Evolutionary conservation across 2,329 filamentous ascomycete genomes (phyloP), one percentile per base, ranked within the genome.

Genomic region (Diaporthe ilicicola): DNA sequence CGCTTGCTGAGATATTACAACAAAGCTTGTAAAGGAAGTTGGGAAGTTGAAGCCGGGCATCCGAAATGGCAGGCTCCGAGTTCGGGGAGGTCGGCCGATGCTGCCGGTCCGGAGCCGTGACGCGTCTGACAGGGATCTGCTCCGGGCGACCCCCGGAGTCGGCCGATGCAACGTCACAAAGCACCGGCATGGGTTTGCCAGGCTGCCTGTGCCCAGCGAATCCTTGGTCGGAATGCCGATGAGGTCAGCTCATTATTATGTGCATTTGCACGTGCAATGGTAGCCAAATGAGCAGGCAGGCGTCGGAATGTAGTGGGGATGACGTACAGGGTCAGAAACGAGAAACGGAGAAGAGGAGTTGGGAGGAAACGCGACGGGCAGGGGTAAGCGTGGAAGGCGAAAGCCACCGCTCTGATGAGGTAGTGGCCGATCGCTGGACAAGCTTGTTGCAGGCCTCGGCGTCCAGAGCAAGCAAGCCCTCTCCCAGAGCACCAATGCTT

Each of bases 331-430:
- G 27, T n/a, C 51, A 39, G 15, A 34, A 24, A 29, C 6, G 46
- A 37, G n/a, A 59, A 56, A 56, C 29, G 50, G 32, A 67, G 19
- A 22, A 44, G 32, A 34, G 32, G 4, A 53, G n/a, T n/a, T n/a
- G n/a, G 13, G 37, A 56, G 62, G 54, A 7, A 50, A 34, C 69
- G 69, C 69, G 62, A 53, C 62, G 69, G 29, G 48, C 69, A 70
- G 69, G 69, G 62, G 69, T 70, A 5, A 42, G 54, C 54, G 69
- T 56, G 69, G 27, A n/a, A 54, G 42, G 61, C 44, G 64, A 51
- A 37, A 54, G 67, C 46, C 67, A 62, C 39, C 51, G 61, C 54
- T 32, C 32, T 48, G 46, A 42, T 37, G 29, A 70, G 19, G n/a
- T 34, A 50, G 12, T 53, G n/a, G 24, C 22, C 29, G 55, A 22